A percentile compares a stretch with the other conserved stretches of the same genome.
Evolutionary conservation across 2,329 filamentous ascomycete species (phyloP).

Genomic region (Botrytis medusae): DNA sequence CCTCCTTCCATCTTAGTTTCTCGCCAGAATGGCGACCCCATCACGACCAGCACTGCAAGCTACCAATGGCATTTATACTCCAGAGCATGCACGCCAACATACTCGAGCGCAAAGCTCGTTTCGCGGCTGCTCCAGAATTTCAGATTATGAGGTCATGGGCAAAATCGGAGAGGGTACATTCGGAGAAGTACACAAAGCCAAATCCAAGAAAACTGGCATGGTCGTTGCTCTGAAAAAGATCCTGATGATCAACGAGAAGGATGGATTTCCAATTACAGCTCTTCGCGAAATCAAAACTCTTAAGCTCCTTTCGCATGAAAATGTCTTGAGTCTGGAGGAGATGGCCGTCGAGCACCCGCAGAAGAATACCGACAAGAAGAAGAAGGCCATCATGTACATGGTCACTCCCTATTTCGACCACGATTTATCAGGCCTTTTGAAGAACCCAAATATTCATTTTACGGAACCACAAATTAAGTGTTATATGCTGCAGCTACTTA

Average conservation of each 20-base stretch:
- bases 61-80: constrained; percentile 30
- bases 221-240: constrained; percentile 96
- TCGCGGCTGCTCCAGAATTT: constrained; percentile 79
- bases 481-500: constrained; percentile 90
- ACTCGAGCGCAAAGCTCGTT: constrained; percentile 48
- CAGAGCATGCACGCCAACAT: constrained; percentile 31
- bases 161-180: constrained; percentile 96
- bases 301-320: constrained; percentile 89
- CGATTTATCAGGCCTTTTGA: constrained; percentile 92
- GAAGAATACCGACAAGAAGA: constrained; percentile 65
- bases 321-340: constrained; percentile 84
- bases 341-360: constrained; percentile 86
- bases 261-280: constrained; percentile 98
- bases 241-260: constrained; percentile 98
- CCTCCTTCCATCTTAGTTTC: not conserved
- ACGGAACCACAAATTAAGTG: constrained; percentile 94
- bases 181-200: constrained; percentile 93
- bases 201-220: constrained; percentile 69
- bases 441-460: constrained; percentile 88
- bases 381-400: constrained; percentile 93
- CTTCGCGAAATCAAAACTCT: constrained; percentile 96
- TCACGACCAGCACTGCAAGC: constrained; percentile 23
- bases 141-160: constrained; percentile 74
- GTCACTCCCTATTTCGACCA: constrained; percentile 99
- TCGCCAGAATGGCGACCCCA: constrained; percentile 22